Base-by-base conservation (phyloP, 176 grass and related monocot species). In the Tillandsia leiboldiana region DNA sequence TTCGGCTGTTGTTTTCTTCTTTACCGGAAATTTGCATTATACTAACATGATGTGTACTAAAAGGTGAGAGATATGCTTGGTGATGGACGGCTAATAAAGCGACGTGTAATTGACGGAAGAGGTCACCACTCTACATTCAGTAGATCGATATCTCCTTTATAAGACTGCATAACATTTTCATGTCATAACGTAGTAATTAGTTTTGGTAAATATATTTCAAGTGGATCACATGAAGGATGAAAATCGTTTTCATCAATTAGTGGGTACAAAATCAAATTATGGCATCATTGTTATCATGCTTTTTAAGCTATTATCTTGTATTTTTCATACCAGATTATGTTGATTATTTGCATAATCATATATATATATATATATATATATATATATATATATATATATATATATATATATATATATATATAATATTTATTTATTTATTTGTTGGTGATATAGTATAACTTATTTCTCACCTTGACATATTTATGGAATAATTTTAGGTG, bases 11-110 rank as follows among this genome's bases (percentile, higher is more conserved):
- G 33, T 23, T 18, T 64, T 20, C 8, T 74, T 9, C 29, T 47
- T 52, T 47, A 5, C 9, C 15, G 49, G 23, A 69, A 10, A 14
- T 68, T 59, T 61, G 17, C 26, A 33, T 27, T 22, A 51, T 47
- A 77, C 65, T 67, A 27, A 53, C n/a, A 15, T 9, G 17, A n/a
- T 6, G 3, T 69, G 0, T 11, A n/a, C 9, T 69, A 66, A 81
- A 78, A 97, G 93, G 89, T 97, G 53, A 97, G 93, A 78, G 93
- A 97, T 67, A 97, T 97, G 89, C 88, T 92, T 77, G 93, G 93
- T 50, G 93, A 97, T 85, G 93, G 93, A 10, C 93, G 93, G 59
- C 93, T 97, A 57, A 92, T 97, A 81, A 97, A 97, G 73, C 83
- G 93, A 1, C 93, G 93, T 71, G 65, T 97, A 70, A 73, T 90